phyloP scores from a whole-genome alignment of 2,329 filamentous ascomycete species.

The Calonectria honghensis region DNA sequence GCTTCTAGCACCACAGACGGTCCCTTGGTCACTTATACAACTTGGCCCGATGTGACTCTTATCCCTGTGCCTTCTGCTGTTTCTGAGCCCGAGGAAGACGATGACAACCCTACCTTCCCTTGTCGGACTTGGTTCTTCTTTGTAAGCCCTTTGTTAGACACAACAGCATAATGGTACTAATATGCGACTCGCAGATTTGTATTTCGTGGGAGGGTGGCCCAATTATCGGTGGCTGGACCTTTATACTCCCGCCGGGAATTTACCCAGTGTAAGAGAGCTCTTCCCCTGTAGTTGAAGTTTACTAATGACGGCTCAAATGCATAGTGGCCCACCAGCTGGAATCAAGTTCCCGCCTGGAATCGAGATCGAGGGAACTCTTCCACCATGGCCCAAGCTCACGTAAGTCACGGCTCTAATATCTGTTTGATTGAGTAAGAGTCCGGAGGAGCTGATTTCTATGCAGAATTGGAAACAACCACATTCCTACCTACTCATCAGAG shows the following conservation, averaged over 20 bases:
- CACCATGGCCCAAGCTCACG: constrained; percentile 42
- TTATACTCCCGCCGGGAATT: constrained; percentile 35
- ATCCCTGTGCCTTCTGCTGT: constrained; percentile 29
- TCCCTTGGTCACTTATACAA: constrained; percentile 34
- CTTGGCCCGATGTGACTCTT: constrained; percentile 36
- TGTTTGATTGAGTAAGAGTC: no score
- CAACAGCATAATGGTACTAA: neutral
- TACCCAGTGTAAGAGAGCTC: constrained; percentile 24
- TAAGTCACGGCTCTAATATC: neutral
- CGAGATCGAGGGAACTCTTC: constrained; percentile 36
- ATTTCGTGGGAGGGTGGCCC: constrained; percentile 31
- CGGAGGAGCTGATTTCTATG: neutral
- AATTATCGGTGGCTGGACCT: constrained; percentile 34
- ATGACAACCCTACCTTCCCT: constrained; percentile 29
- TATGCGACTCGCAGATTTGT: constrained; percentile 27
- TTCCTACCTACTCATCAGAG: constrained; percentile 30
- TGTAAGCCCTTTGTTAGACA: constrained; percentile 26
- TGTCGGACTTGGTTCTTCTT: constrained; percentile 40
- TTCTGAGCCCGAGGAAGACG: constrained; percentile 20
- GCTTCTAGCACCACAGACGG: constrained; percentile 14
- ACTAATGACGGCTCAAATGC: neutral
- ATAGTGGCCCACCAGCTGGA: constrained; percentile 36
- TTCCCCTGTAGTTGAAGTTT: neutral
- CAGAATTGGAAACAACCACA: constrained; percentile 36
- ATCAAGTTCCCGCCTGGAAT: constrained; percentile 32